phyloP scores from a whole-genome alignment of 768 basidiomycete species.

The Calocybe gangraenosa region DNA sequence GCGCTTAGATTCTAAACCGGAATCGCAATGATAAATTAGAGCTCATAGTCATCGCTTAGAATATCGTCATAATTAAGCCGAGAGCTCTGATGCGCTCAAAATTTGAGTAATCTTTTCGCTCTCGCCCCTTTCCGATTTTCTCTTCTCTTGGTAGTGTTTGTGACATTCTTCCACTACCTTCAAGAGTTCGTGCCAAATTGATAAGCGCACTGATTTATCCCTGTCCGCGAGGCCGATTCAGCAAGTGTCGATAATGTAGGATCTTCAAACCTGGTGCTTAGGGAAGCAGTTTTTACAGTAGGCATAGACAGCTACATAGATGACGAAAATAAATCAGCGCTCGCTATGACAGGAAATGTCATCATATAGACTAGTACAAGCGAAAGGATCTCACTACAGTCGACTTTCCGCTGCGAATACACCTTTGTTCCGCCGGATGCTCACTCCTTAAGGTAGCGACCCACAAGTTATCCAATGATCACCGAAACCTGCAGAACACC shows the following conservation, averaged over 20 bases:
- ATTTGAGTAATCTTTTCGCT: too few relatives aligned
- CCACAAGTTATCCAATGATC: conserved; percentile 32
- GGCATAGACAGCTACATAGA: conserved; percentile 51
- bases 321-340: conserved; percentile 27
- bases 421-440: conserved; percentile 31
- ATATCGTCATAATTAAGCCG: too few relatives aligned
- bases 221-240: conserved; percentile 9
- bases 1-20: too few relatives aligned
- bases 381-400: conserved; percentile 36
- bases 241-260: not conserved
- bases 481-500: conserved; percentile 26
- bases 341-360: not conserved
- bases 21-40: too few relatives aligned
- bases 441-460: conserved; percentile 34
- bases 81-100: too few relatives aligned
- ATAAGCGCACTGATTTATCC: conserved; percentile 56
- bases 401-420: conserved; percentile 42
- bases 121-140: too few relatives aligned
- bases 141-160: too few relatives aligned
- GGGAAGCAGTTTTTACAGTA: conserved; percentile 50
- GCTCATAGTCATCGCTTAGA: too few relatives aligned
- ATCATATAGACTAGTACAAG: too few relatives aligned
- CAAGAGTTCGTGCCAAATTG: conserved; percentile 49
- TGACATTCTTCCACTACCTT: too few relatives aligned
- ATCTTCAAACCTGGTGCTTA: conserved; percentile 27